Evolutionary conservation across 306 rosid genomes (phyloP).

Genomic region (Malus fusca): DNA sequence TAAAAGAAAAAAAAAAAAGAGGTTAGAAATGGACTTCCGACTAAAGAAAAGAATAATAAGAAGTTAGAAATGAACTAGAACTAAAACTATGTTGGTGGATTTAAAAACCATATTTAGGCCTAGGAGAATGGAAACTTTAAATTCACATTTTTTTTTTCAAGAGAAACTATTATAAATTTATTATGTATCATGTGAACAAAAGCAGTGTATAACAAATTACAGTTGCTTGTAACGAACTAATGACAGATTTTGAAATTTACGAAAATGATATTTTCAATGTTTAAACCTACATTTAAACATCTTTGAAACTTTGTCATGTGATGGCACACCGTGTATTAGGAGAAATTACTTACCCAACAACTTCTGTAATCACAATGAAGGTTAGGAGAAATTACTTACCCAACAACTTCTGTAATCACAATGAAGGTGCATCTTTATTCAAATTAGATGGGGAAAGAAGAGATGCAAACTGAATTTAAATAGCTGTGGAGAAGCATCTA

Average conservation of each 20-base stretch:
- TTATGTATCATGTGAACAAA: background rate
- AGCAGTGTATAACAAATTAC: background rate
- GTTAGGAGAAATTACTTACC: background rate
- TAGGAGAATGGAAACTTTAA: background rate
- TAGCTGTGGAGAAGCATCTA: background rate
- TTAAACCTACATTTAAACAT: background rate
- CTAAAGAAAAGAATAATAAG: background rate
- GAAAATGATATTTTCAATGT: background rate
- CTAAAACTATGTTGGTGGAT: background rate
- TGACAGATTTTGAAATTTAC: background rate
- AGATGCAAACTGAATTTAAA: background rate
- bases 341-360: background rate
- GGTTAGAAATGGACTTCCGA: background rate
- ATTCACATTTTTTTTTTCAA: background rate
- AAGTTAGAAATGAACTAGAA: background rate
- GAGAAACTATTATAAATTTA: background rate
- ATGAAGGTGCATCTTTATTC: background rate
- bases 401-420: background rate
- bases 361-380: background rate
- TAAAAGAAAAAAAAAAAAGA: too few relatives aligned
- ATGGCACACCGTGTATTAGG: background rate
- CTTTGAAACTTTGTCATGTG: background rate
- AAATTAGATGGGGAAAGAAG: background rate
- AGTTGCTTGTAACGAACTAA: background rate
- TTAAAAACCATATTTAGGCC: background rate